phyloP scores from a whole-genome alignment of 1,284 basidiomycete species.

The Xerocomus minutiporus region DNA sequence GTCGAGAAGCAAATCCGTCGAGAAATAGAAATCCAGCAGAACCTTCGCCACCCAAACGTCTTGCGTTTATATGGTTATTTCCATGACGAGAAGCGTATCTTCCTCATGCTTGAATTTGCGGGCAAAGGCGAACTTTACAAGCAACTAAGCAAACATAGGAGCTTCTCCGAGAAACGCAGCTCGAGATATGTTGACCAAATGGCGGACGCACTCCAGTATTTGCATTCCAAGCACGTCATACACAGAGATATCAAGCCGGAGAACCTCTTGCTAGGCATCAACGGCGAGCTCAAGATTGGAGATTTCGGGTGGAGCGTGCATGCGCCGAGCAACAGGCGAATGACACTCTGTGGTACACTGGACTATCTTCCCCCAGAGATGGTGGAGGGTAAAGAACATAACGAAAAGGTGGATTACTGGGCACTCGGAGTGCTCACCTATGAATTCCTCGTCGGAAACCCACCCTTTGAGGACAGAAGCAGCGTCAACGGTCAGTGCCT shows the following conservation, averaged over 20 bases:
- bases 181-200: slow-evolving; percentile 95
- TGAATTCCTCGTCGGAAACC: slow-evolving; percentile 89
- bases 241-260: slow-evolving; percentile 99
- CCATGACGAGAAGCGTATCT: slow-evolving; percentile 97
- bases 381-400: slow-evolving; percentile 88
- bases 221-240: slow-evolving; percentile 96
- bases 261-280: slow-evolving; percentile 91
- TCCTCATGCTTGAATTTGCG: slow-evolving; percentile 96
- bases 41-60: slow-evolving; percentile 94
- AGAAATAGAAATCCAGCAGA: slow-evolving; percentile 99
- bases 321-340: slow-evolving; percentile 85
- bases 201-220: slow-evolving; percentile 92
- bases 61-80: slow-evolving; percentile 95
- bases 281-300: slow-evolving; percentile 96
- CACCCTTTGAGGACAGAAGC: slow-evolving; percentile 89
- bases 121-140: slow-evolving; percentile 96
- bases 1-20: slow-evolving; percentile 93
- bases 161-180: slow-evolving; percentile 84
- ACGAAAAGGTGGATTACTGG: slow-evolving; percentile 93
- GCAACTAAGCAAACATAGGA: slow-evolving; percentile 81
- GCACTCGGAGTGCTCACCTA: slow-evolving; percentile 94
- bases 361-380: slow-evolving; percentile 99
- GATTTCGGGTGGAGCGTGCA: slow-evolving; percentile 99
- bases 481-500: slow-evolving; percentile 63
- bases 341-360: slow-evolving; percentile 90